phyloP scores from a whole-genome alignment of 495 filamentous ascomycete species.

The Acidomyces sp. region DNA sequence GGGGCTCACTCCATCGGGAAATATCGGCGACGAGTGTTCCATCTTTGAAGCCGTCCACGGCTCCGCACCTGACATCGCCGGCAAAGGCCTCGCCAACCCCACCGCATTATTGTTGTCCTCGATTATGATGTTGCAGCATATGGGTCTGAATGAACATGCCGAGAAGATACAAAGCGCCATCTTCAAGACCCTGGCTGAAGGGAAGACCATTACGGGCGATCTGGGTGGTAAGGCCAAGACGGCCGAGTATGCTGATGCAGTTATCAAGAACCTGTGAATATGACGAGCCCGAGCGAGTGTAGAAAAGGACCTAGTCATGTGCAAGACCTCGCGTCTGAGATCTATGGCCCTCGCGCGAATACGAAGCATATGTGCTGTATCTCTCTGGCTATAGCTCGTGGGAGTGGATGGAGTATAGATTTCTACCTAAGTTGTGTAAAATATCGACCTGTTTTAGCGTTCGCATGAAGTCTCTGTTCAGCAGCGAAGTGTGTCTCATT shows the following conservation, averaged over 20 bases:
- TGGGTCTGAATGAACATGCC: conserved; percentile 78
- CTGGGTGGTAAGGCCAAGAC: conserved; percentile 91
- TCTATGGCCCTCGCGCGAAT: too few relatives aligned
- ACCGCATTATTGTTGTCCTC: conserved; percentile 80
- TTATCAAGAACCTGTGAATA: conserved; percentile 17
- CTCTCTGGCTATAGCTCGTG: too few relatives aligned
- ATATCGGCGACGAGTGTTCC: conserved; percentile 97
- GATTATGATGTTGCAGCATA: conserved; percentile 99
- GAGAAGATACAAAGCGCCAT: conserved; percentile 82
- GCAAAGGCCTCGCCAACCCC: conserved; percentile 88
- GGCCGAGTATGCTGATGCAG: conserved; percentile 76
- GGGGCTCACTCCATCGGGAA: conserved; percentile 90
- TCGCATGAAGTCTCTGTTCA: too few relatives aligned
- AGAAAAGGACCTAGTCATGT: too few relatives aligned
- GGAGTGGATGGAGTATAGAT: too few relatives aligned
- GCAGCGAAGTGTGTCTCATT: too few relatives aligned
- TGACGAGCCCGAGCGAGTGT: too few relatives aligned
- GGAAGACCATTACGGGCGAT: conserved; percentile 88
- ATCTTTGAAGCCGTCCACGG: conserved; percentile 99
- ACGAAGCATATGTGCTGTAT: too few relatives aligned
- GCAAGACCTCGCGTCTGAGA: too few relatives aligned
- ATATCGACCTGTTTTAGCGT: too few relatives aligned
- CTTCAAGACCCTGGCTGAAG: conserved; percentile 86
- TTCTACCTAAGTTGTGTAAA: too few relatives aligned
- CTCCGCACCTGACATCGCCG: conserved; percentile 93